phyloP scores from a whole-genome alignment of 495 filamentous ascomycete species.

The Pyrenula aspistea region DNA sequence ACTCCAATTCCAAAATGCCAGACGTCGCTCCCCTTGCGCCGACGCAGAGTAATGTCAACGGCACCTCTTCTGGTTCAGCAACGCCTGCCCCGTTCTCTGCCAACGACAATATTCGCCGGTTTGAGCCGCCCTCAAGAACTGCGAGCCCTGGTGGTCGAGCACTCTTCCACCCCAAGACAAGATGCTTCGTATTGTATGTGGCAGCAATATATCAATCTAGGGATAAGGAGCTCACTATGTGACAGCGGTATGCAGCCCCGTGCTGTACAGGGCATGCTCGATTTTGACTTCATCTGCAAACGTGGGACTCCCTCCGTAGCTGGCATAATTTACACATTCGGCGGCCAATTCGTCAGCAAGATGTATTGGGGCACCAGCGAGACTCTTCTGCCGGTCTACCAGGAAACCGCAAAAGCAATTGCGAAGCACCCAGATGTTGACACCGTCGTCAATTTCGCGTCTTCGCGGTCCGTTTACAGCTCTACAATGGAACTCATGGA shows the following conservation, averaged over 20 bases:
- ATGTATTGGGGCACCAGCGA: slow-evolving; percentile 99
- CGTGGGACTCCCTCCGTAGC: slow-evolving; percentile 90
- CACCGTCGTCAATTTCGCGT: slow-evolving; percentile 97
- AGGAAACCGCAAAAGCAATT: slow-evolving; percentile 85
- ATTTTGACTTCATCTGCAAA: slow-evolving; percentile 99
- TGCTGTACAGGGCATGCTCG: slow-evolving; percentile 98
- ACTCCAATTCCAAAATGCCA: slow-evolving; percentile 31
- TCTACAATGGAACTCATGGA: slow-evolving; percentile 98
- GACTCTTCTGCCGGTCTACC: slow-evolving; percentile 96
- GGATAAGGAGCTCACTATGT: slow-evolving; percentile 7
- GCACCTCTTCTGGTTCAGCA: slow-evolving; percentile 5
- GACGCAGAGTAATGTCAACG: slow-evolving; percentile 25
- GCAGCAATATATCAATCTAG: slow-evolving; percentile 4
- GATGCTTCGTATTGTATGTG: slow-evolving; percentile 95
- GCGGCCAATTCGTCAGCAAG: slow-evolving; percentile 99
- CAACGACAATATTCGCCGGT: slow-evolving; percentile 98
- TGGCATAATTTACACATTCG: slow-evolving; percentile 99
- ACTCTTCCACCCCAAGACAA: slow-evolving; percentile 96
- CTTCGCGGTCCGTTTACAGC: slow-evolving; percentile 93
- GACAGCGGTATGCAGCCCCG: slow-evolving; percentile 85
- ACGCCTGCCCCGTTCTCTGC: slow-evolving; percentile 37
- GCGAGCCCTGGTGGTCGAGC: slow-evolving; percentile 71
- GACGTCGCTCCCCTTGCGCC: slow-evolving; percentile 26
- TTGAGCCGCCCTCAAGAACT: slow-evolving; percentile 83
- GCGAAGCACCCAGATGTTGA: slow-evolving; percentile 97